phyloP scores from a whole-genome alignment of 805 yeast genomes.

The Yamadazyma nakazawae region DNA sequence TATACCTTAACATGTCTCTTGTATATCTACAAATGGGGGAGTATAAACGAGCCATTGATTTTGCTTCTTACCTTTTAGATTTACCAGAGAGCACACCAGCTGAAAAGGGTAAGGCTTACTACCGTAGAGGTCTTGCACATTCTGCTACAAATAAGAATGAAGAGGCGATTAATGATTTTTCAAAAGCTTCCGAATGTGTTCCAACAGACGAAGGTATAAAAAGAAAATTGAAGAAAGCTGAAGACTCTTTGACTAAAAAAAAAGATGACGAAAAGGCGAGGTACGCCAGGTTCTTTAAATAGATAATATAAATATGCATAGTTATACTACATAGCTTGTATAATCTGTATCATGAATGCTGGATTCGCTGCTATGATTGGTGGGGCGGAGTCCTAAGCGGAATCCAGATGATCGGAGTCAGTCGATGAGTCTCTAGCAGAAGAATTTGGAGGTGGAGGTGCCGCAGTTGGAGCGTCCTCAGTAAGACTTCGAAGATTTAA shows the following conservation, averaged over 20 bases:
- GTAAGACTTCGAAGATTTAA: slow-evolving; percentile 26
- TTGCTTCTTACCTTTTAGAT: slow-evolving; percentile 56
- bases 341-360: neutral
- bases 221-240: slow-evolving; percentile 41
- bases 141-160: slow-evolving; percentile 43
- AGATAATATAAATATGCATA: slow-evolving; percentile 6
- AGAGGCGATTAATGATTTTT: slow-evolving; percentile 47
- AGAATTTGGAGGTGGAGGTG: slow-evolving; percentile 1
- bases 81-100: slow-evolving; percentile 29
- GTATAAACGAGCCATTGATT: slow-evolving; percentile 50
- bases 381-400: neutral
- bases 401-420: neutral
- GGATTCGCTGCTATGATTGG: neutral
- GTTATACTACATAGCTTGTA: neutral
- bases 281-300: slow-evolving; percentile 60
- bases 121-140: slow-evolving; percentile 51
- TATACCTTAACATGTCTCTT: slow-evolving; percentile 59
- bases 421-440: slow-evolving; percentile 5
- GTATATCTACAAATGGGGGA: slow-evolving; percentile 48
- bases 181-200: slow-evolving; percentile 39
- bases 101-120: slow-evolving; percentile 58
- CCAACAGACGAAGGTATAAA: slow-evolving; percentile 51
- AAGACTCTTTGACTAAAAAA: slow-evolving; percentile 36
- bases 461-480: slow-evolving; percentile 13
- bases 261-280: slow-evolving; percentile 52